Evolutionary conservation across 1,284 basidiomycete species (phyloP), one percentile per base, ranked within the genome.

Genomic region (Ceratobasidium sp.): DNA sequence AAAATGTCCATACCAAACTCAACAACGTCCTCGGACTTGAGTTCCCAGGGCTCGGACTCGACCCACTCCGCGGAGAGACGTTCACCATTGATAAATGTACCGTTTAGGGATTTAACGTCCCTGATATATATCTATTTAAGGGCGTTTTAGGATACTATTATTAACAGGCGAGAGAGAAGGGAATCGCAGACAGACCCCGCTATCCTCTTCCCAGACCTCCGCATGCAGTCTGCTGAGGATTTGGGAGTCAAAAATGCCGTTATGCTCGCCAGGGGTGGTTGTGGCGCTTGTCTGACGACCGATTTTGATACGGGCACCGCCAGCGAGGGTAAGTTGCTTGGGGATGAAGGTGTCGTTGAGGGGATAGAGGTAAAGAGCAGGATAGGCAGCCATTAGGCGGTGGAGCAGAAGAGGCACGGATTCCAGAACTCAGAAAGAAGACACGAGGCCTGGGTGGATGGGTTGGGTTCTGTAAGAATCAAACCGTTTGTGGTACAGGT

Each of bases 1-100:
- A 98, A 95, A 80, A 99, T 99, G 87, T 99, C 98, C 84, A 99
- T 99, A 79, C 97, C 97, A 84, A 98, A 98, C 91, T 99, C 97
- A 80, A 96, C 93, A 81, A 97, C 94, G 84, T 99, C 97, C 83
- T 98, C 97, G 64, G 91, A 94, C 87, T 98, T 97, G 58, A 99
- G 91, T 86, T 98, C 96, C 81, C 92, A 97, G 0, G 96, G 95
- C 46, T 98, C 95, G 0, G 95, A 97, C 86, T 99, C 97, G 77
- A 95, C 90, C 39, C 95, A 94, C 85, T 99, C 97, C 0, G 91
- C 90, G 80, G 94, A 96, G 61, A 99, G 91, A 63, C 97, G 90
- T 81, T 98, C 96, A 77, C 95, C 93, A 82, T 99, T 99, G 86
- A 99, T 97, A 84, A 99, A 99, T 7, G 98, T 99, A 4, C 97